phyloP scores from a whole-genome alignment of 2,329 filamentous ascomycete genomes.

The Trichoderma afroharzianum region DNA sequence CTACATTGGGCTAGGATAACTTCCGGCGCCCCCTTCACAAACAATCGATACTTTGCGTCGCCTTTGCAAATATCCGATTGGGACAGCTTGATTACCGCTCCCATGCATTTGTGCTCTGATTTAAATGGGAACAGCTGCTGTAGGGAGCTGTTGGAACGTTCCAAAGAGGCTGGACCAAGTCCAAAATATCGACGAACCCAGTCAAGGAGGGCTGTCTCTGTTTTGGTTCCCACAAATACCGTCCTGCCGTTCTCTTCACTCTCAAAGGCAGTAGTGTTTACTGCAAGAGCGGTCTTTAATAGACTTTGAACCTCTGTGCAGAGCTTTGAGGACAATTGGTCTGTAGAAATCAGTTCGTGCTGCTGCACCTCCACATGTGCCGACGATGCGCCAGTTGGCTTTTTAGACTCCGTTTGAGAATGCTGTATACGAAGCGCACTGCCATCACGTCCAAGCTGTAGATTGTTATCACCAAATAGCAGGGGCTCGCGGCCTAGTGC shows the following conservation, averaged over 20 bases:
- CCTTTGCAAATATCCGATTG: not conserved
- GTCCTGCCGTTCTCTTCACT: conserved; percentile 39
- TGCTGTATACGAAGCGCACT: not conserved
- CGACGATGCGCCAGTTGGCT: not conserved
- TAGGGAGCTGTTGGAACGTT: conserved; percentile 41
- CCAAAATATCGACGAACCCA: conserved; percentile 47
- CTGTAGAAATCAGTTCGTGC: not conserved
- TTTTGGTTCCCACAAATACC: conserved; percentile 52
- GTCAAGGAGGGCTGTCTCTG: conserved; percentile 50
- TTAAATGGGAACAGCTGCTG: conserved; percentile 52
- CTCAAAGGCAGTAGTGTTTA: conserved; percentile 58
- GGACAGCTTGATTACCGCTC: conserved; percentile 45
- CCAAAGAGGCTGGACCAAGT: conserved; percentile 42
- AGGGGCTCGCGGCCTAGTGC: conserved; percentile 16
- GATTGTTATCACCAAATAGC: not conserved
- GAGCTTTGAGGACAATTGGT: conserved; percentile 15
- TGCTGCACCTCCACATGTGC: not conserved
- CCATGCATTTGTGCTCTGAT: conserved; percentile 52
- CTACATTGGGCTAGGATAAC: conserved; percentile 45
- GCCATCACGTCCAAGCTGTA: not conserved
- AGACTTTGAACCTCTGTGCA: conserved; percentile 30
- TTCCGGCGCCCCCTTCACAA: conserved; percentile 55
- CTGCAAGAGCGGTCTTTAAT: conserved; percentile 41
- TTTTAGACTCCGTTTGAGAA: not conserved
- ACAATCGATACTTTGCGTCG: conserved; percentile 41